Conservation (phyloP, 257 asterid species). For the Marsdenia floribunda region DNA sequence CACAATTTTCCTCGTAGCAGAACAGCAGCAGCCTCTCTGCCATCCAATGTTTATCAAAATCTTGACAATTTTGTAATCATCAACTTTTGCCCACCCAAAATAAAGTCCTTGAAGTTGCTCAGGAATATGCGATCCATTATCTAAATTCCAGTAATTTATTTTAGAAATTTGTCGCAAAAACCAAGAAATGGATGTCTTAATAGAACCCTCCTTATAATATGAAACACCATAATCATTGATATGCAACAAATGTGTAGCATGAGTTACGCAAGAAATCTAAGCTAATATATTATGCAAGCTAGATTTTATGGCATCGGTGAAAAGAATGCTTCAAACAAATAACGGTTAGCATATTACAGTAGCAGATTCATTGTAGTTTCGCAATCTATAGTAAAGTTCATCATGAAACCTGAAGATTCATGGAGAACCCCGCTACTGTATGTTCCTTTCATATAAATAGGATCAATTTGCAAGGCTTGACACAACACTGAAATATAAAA, state of each 20-base stretch:
- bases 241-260: no score
- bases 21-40: conserved; percentile 34
- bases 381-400: not conserved
- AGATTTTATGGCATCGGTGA: not conserved
- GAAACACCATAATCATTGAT: not conserved
- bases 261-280: not conserved
- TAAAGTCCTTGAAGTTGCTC: conserved; percentile 69
- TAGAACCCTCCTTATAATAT: no score
- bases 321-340: not conserved
- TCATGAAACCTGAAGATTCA: conserved; percentile 46
- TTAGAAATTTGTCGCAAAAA: conserved; percentile 8
- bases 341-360: not conserved
- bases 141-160: conserved; percentile 31
- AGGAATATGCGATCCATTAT: conserved; percentile 45
- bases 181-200: not conserved
- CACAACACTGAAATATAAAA: conserved; percentile 53
- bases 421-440: conserved; percentile 49
- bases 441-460: conserved; percentile 43
- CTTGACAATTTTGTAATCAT: conserved; percentile 38
- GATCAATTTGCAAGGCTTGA: conserved; percentile 59
- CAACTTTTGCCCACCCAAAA: conserved; percentile 73
- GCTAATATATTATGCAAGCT: not conserved
- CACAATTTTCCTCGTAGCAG: conserved; percentile 49
- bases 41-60: conserved; percentile 59
- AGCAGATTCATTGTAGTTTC: not conserved